Evolutionary conservation across 441 rosid genomes (phyloP), one percentile per base, ranked within the genome.

Genomic region (Aquilaria agallochum): DNA sequence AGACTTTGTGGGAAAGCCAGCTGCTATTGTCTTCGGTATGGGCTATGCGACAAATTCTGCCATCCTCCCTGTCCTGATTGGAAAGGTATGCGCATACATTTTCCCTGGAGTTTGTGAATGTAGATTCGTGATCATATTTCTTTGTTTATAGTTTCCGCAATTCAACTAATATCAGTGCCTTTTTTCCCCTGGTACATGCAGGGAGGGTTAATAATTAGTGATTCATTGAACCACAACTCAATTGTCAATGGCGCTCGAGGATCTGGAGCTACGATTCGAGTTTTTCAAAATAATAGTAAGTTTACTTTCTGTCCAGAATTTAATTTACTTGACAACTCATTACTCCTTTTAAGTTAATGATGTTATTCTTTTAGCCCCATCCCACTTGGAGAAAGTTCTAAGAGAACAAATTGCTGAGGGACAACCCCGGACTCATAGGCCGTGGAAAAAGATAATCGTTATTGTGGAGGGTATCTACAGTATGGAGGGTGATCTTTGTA

Each of bases 241-340:
- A 87, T 90, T 66, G 83, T 87, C 53, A 90, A 79, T 80, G 96
- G 96, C 65, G 96, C 90, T 31, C 84, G 90, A 65, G 95, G 96
- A 56, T 85, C 96, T 14, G 89, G 87, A 66, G 94, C 94, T 53
- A 82, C 88, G 4, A 61, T 90, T 66, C 80, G 87, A 15, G 95
- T 88, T 71, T 88, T 86, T 74, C 88, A 81, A 58, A 81, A 86
- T 60, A 89, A 87, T 58, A 80, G 91, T 84, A 65, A 80, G 93
- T 75, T 54, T 57, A 15, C 63, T 15, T 53, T 58, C 42, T 34
- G 30, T 46, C 42, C 27, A 31, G 9, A 34, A 46, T 50, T 47
- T 13, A 27, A 49, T 9, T 50, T 49, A 27, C 11, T 36, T 36
- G 7, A 36, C 36, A 44, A 36, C 7, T 36, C 5, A 20, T 30